These are phyloP conservation scores for Phytophthora crassamura DNA, from an alignment of 352 stramenopile genomes.

Conservation along the genomic window DNA sequence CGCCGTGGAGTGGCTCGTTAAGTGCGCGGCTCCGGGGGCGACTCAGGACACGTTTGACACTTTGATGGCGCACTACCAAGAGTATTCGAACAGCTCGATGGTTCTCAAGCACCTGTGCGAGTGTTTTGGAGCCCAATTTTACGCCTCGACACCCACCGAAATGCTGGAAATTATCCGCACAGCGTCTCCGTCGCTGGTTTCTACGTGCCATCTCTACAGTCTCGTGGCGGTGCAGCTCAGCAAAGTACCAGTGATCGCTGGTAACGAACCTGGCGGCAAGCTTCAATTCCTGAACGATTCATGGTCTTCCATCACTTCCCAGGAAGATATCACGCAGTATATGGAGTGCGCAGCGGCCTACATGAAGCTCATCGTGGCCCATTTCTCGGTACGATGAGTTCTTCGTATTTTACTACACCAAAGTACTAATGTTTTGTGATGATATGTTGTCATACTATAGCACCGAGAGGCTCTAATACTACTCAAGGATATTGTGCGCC, in stretches of 20 bases:
- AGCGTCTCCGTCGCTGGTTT: conserved; percentile 58
- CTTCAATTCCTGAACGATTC: conserved; percentile 88
- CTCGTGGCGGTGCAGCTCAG: conserved; percentile 71
- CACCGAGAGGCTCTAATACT: conserved; percentile 84
- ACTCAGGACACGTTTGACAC: conserved; percentile 61
- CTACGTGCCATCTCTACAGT: conserved; percentile 78
- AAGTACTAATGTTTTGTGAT: not conserved
- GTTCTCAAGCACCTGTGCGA: conserved; percentile 89
- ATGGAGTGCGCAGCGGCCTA: conserved; percentile 85
- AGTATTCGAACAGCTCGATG: conserved; percentile 90
- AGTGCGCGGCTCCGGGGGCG: conserved; percentile 60
- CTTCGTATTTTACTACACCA: not conserved
- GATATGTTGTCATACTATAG: conserved; percentile 15
- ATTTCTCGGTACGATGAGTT: conserved; percentile 68
- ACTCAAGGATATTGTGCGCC: conserved; percentile 86
- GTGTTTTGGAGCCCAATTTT: conserved; percentile 70
- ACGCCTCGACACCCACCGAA: conserved; percentile 53
- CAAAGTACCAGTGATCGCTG: conserved; percentile 29
- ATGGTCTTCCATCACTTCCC: conserved; percentile 81
- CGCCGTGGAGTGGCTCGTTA: conserved; percentile 89
- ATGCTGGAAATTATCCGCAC: conserved; percentile 80
- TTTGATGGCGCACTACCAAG: conserved; percentile 80
- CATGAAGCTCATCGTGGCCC: conserved; percentile 85
- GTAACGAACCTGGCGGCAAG: conserved; percentile 50
- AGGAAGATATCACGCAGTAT: conserved; percentile 79